These are phyloP conservation scores for Amoebophrya sp. DNA, from an alignment of 169 alveolate genomes.

Conservation along the genomic window DNA sequence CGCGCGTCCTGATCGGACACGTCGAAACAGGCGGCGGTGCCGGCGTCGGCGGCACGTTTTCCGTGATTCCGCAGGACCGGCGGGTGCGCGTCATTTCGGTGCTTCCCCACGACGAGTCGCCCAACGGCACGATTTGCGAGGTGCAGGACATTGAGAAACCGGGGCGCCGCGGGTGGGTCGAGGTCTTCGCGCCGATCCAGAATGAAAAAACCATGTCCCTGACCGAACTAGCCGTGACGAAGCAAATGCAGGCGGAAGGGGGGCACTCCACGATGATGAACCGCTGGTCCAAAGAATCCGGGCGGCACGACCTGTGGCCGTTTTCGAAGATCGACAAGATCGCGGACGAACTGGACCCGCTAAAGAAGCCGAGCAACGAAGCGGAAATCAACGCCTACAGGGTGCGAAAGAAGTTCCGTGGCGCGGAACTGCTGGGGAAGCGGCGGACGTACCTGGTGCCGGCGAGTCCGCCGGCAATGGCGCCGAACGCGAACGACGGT, in stretches of 20 bases:
- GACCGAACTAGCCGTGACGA: too few relatives aligned
- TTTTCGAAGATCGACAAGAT: background rate
- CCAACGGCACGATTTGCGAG: background rate
- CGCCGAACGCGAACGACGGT: background rate
- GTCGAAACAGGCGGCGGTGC: too few relatives aligned
- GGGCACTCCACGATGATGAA: background rate
- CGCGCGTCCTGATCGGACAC: background rate
- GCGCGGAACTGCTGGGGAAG: background rate
- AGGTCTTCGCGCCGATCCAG: background rate
- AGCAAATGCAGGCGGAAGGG: background rate
- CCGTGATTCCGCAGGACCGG: background rate
- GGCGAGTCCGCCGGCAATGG: background rate
- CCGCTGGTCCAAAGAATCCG: too few relatives aligned
- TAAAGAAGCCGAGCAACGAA: background rate
- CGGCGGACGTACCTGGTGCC: background rate
- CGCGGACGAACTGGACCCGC: background rate
- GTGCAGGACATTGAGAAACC: background rate
- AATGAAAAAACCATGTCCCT: too few relatives aligned
- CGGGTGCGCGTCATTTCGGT: background rate
- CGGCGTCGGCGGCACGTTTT: too few relatives aligned
- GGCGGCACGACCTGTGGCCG: background rate
- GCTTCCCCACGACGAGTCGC: background rate
- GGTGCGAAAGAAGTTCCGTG: background rate
- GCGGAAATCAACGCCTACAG: background rate
- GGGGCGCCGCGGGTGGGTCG: background rate